Percentiles rank a stretch among this genome's conserved stretches.
Evolutionary conservation across 768 basidiomycete species (phyloP).

Genomic region (Macrocybe gigantea): DNA sequence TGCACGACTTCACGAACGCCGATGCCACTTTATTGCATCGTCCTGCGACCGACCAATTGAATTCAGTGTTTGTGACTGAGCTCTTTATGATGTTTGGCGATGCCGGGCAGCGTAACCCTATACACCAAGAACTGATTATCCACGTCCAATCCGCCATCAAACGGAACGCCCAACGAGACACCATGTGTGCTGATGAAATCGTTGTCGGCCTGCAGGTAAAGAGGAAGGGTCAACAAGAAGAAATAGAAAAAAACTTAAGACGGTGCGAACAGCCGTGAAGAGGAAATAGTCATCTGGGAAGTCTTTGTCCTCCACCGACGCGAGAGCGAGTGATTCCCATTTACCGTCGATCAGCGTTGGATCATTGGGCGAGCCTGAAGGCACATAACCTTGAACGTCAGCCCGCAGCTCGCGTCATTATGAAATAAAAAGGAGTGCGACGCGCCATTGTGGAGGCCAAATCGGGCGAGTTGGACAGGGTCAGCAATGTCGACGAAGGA

Average conservation of each 20-base stretch:
- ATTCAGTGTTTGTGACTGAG: too few species aligned
- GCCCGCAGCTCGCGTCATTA: too few species aligned
- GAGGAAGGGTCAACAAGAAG: not conserved
- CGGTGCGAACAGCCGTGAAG: constrained; percentile 46
- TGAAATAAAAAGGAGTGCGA: not conserved
- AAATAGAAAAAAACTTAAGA: not conserved
- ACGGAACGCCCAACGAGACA: constrained; percentile 41
- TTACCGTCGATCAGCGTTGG: constrained; percentile 54
- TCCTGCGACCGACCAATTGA: too few species aligned
- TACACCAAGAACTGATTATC: constrained; percentile 62
- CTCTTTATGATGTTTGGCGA: not conserved
- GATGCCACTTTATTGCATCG: too few species aligned
- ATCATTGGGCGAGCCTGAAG: constrained; percentile 40
- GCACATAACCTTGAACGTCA: too few species aligned
- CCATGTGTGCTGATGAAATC: constrained; percentile 57
- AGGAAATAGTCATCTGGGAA: constrained; percentile 66
- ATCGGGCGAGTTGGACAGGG: constrained; percentile 45
- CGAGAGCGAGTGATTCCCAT: constrained; percentile 64
- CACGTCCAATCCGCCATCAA: constrained; percentile 47
- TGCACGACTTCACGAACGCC: too few species aligned
- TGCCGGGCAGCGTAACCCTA: constrained; percentile 49
- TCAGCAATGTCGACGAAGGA: constrained; percentile 54
- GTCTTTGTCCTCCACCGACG: constrained; percentile 40
- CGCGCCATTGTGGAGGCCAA: constrained; percentile 60
- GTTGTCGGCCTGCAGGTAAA: constrained; percentile 43